phyloP scores from a whole-genome alignment of 225 moss, liverwort and hornwort species.

The Antitrichia curtipendula region DNA sequence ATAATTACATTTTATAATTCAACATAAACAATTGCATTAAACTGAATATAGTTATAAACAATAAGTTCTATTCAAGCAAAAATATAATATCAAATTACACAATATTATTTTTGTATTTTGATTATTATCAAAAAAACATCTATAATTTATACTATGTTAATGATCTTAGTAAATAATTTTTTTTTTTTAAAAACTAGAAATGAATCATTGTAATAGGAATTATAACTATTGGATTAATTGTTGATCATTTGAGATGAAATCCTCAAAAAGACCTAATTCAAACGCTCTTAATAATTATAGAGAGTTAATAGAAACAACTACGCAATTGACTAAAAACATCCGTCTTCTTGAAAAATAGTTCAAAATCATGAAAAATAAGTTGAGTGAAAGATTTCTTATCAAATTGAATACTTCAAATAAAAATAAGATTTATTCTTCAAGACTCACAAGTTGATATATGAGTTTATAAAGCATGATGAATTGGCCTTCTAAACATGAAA shows the following conservation, averaged over 20 bases:
- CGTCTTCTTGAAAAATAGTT: not conserved
- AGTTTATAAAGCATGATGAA: too few relatives aligned
- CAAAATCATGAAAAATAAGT: not conserved
- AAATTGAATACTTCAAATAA: too few relatives aligned
- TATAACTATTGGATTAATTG: not conserved
- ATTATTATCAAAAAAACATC: not conserved
- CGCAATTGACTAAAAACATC: not conserved
- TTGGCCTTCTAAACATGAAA: too few relatives aligned
- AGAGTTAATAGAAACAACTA: not conserved
- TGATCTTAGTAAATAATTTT: not conserved
- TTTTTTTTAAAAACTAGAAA: not conserved
- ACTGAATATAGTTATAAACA: not conserved
- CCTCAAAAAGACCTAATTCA: not conserved
- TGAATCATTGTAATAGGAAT: too few relatives aligned
- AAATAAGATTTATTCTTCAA: too few relatives aligned
- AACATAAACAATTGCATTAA: not conserved
- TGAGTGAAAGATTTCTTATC: not conserved
- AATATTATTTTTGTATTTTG: not conserved
- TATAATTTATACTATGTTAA: accelerated
- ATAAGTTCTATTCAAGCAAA: too few relatives aligned
- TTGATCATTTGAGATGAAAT: not conserved
- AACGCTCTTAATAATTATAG: not conserved
- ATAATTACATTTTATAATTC: too few relatives aligned
- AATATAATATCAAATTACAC: not conserved
- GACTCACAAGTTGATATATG: too few relatives aligned